Base-by-base conservation (phyloP, 257 asterid genomes). In the Nicotiana knightiana region DNA sequence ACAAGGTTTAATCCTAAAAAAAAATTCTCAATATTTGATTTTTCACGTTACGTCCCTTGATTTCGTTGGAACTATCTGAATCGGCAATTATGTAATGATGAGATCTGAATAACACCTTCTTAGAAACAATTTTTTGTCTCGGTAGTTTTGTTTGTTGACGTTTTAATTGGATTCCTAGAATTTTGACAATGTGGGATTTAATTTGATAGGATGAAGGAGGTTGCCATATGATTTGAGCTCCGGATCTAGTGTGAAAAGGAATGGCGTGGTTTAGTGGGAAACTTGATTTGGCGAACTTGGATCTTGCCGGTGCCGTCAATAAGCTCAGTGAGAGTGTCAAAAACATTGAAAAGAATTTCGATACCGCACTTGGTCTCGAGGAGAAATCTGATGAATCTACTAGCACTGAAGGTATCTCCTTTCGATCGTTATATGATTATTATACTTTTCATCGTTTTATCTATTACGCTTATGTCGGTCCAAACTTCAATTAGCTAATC, bases 221-320 rank as follows among this genome's bases (percentile, higher is more conserved):
- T 59, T 48, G 64, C 66, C 54, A 83, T 83, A 75, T 83, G 76
- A 83, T 57, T 48, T 16, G 80, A 67, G 13, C 32, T 55, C 43
- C 18, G 32, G 82, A 67, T 77, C 76, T 33, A 46, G 32, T 26
- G 0, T 51, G 3, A 43, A 86, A 58, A 76, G 73, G 66, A 80
- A 94, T 94, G 98, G 94, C 98, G 85, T 96, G 99, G 99, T 96
- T 96, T 83, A 86, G 97, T 82, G 92, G 92, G 88, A 93, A 90
- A 82, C 93, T 96, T 58, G 88, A 96, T 30, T 81, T 96, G 63
- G 97, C 96, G 81, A 89, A 88, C 86, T 96, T 96, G 55, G 99
- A 96, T 94, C 90, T 96, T 13, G 91, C 99, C 0, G 99, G 93
- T 80, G 98, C 98, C 54, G 97, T 96, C 84, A 96, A 92, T 87